Evolutionary conservation across 208 protist genomes (phyloP).

Genomic region (Acanthamoeba sp.): DNA sequence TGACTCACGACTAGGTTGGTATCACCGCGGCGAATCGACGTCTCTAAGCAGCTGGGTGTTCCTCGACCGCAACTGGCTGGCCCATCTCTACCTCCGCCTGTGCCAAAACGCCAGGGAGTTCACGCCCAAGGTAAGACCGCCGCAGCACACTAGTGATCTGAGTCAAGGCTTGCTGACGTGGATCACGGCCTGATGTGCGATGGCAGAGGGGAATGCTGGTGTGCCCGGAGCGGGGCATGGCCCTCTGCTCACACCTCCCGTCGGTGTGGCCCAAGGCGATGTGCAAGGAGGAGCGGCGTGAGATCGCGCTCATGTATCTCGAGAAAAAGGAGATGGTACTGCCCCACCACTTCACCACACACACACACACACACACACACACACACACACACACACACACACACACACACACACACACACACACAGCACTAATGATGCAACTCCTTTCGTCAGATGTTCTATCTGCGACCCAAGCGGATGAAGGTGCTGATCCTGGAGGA

Average conservation of each 20-base stretch:
- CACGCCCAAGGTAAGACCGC: not conserved
- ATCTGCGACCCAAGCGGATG: conserved; percentile 4
- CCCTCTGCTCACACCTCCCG: not conserved
- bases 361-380: not conserved
- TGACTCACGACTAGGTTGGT: too few species aligned
- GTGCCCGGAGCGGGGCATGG: conserved; percentile 25
- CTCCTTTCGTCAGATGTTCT: not conserved
- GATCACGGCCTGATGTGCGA: not conserved
- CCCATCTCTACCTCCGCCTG: conserved; percentile 36
- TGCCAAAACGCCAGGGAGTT: conserved; percentile 5
- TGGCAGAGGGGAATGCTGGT: not conserved
- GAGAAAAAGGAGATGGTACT: conserved; percentile 17
- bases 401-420: not conserved
- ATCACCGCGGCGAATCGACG: not conserved
- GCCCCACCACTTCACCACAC: too few species aligned
- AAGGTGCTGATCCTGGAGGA: conserved; percentile 57
- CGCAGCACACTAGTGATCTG: too few species aligned
- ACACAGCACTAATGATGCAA: too few species aligned
- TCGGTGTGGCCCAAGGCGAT: conserved; percentile 14
- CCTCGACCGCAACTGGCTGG: conserved; percentile 34
- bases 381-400: not conserved
- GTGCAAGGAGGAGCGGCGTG: conserved; percentile 9
- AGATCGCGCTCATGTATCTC: not conserved
- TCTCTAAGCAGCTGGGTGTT: conserved; percentile 22
- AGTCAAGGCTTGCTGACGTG: too few species aligned